Evolutionary conservation across 1,139 yeast species (phyloP).

Genomic region (Hemisphaericaspora xylofermentans): DNA sequence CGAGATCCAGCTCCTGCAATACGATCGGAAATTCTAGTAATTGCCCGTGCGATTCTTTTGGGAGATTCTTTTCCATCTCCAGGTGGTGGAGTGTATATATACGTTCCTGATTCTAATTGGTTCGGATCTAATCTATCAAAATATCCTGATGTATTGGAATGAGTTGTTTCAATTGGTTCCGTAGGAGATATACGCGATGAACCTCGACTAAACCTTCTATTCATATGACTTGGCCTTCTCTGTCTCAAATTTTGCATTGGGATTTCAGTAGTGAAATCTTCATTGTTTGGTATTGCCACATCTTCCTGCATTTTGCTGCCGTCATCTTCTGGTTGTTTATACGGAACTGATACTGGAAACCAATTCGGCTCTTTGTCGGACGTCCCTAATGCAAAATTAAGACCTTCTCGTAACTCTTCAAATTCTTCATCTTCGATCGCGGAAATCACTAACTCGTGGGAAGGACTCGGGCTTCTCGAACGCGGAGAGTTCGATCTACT

Average conservation of each 20-base stretch:
- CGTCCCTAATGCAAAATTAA: conserved; percentile 39
- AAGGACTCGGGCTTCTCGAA: neutral
- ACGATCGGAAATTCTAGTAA: conserved; percentile 42
- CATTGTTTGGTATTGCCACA: neutral
- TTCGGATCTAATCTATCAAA: conserved; percentile 6
- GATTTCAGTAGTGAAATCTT: conserved; percentile 22
- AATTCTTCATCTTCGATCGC: conserved; percentile 23
- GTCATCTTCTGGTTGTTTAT: conserved; percentile 4
- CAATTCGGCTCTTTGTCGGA: conserved; percentile 26
- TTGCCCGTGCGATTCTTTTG: conserved; percentile 27
- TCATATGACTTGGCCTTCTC: conserved; percentile 1
- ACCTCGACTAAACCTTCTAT: conserved; percentile 1
- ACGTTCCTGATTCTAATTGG: conserved; percentile 15
- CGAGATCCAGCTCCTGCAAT: conserved; percentile 37
- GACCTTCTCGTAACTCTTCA: conserved; percentile 37
- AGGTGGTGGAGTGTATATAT: conserved; percentile 10
- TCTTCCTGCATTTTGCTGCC: neutral
- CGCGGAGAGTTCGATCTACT: neutral
- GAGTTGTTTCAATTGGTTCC: neutral
- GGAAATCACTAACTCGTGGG: neutral
- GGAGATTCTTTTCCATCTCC: conserved; percentile 16
- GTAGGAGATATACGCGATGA: neutral
- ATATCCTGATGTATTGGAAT: neutral
- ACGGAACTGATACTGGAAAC: conserved; percentile 27
- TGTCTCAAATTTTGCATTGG: conserved; percentile 16